Base-by-base conservation (phyloP, 257 asterid genomes). In the Orobanche coerulescens region DNA sequence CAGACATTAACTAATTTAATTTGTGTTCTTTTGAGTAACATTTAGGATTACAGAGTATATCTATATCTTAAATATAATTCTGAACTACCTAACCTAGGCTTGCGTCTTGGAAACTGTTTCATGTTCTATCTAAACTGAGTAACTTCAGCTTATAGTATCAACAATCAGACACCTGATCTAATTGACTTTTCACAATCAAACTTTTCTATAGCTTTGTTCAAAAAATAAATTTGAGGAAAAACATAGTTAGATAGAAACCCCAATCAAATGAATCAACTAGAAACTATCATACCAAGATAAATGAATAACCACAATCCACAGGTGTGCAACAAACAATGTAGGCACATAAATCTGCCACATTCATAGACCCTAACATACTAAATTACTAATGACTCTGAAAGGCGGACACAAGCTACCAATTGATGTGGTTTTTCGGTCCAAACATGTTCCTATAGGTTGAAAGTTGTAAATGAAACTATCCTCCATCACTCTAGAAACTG, bases 401-500 rank as follows among this genome's bases (percentile, higher is more conserved):
- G 64, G 39, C 30, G 48, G 16, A 57, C 36, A 18, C 37, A 4
- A 60, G 65, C 37, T 43, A 36, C 36, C 22, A 19, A 26, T 55
- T 37, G 14, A 51, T 4, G 50, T 2, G 34, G 56, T 58, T 44
- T 24, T 33, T 14, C 14, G 54, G 62, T 56, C 66, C 50, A 12
- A 23, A 23, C 19, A 26, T 0, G 16, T 68, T 33, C 71, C 54
- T 19, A 8, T 19, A 15, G 13, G 58, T 12, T 55, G 9, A 39
- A 43, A 65, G 48, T n/a, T 7, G 49, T 31, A 42, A 6, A 44
- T 18, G n/a, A 65, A 61, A 52, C 73, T 49, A 50, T 28, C 50
- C 44, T 59, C 22, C 67, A 23, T 57, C 66, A 44, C 59, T 50
- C 46, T 12, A 33, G 5, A 49, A 47, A 37, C 28, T 20, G 12